Base-by-base conservation (phyloP, 495 filamentous ascomycete species). In the Clohesyomyces aquaticus region DNA sequence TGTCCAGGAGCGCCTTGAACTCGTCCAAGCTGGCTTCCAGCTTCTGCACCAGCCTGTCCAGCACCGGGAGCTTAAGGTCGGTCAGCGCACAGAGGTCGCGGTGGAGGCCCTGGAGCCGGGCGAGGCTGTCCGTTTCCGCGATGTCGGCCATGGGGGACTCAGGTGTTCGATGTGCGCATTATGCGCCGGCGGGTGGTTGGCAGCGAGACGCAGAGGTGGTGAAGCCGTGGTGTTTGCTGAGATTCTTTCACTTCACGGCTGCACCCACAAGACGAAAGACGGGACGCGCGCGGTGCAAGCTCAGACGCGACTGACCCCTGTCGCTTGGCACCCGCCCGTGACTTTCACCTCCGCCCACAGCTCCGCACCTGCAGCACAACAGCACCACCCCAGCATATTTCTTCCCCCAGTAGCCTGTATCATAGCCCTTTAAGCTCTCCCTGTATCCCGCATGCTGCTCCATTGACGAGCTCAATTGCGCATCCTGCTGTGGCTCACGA, bases 1-100 rank as follows among this genome's bases (percentile, higher is more conserved):
- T 91, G 74, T 90, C 87, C 42, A 98, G 77, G 57, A 98, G 81
- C 65, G 82, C 84, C 75, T 81, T 83, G 73, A 98, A 92, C 54
- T 88, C 87, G 42, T 85, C 77, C 29, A 89, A 81, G 62, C 87
- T 82, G 45, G 77, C 75, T 69, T 90, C 87, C 42, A 98, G 77
- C 68, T 91, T 83, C 61, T 83, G 70, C 41, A 81, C 81, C 18
- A 92, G 78, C 55, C 82, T 81, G 48, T 88, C 85, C 58, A 88
- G 73, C 63, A 83, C 88, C 28, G 79, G 79, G 48, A 88, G 76
- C 41, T 81, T 81, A 22, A 80, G 78, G 54, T 89, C 82, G 45
- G 81, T 79, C 50, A 93, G 77, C 48, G 86, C 84, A 63, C 85
- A 76, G 52, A 96, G 82, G 74, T 96, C 91, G 68, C 85, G 83